Evolutionary conservation across 2,329 filamentous ascomycete species (phyloP), one percentile per base, ranked within the genome.

Genomic region (Simplicillium aogashimaense): DNA sequence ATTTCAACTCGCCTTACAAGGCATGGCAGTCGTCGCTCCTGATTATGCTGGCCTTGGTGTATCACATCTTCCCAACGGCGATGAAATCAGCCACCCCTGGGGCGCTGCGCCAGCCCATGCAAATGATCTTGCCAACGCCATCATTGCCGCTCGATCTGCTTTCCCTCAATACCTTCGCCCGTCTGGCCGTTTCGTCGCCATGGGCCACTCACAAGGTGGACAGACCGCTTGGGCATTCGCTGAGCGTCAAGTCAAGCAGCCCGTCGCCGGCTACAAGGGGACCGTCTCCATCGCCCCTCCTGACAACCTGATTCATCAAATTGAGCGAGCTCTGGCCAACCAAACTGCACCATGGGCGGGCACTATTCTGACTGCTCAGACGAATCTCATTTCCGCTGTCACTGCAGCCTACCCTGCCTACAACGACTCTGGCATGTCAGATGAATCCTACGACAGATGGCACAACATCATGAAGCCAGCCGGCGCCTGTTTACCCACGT

Each of bases 1-100:
- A 0, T 48, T 47, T 17, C 35, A 40, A 2, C 20, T 48, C 5
- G 46, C 46, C 4, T 43, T 47, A 8, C 45, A 47, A 12, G 46
- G 46, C 1, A 45, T 47, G 10, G 45, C 39, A 14, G 46, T 48
- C 3, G 38, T 48, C 8, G 46, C 45, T 2, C 46, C 46, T 0
- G 46, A 48, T 30, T 48, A 48, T 36, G 40, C 43, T 9, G 46
- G 45, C n/a, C 43, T 47, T 2, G 46, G 46, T 39, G 39, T 17
- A 32, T 25, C 20, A 5, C 20, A 43, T 25, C 13, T 45, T 1
- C 45, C 43, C 2, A 29, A 35, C 3, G 45, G 46, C n/a, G 43
- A 47, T 5, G 29, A 38, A 4, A 41, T 47, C 29, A 39, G 36
- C 29, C 46, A 47, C 25, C 33, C 43, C 5, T 47, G 42, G 45